phyloP scores from a whole-genome alignment of 176 grass and related monocot genomes.

The Carex littledalei region DNA sequence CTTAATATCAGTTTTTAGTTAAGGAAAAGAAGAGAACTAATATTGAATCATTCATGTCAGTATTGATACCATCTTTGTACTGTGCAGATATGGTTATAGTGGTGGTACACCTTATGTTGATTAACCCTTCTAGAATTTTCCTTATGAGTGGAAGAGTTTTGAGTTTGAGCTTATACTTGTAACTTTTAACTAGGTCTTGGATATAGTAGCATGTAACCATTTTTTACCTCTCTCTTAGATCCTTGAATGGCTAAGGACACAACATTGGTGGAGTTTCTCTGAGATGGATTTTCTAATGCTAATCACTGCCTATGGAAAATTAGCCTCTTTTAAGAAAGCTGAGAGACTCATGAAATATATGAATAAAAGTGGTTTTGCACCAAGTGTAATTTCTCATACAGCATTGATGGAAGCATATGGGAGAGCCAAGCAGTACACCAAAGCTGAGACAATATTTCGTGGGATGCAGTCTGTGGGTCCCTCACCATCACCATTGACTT shows the following conservation, averaged over 20 bases:
- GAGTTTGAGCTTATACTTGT: not conserved
- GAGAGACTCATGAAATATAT: conserved; percentile 78
- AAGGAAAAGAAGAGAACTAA: not conserved
- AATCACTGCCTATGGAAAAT: conserved; percentile 77
- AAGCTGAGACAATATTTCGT: conserved; percentile 73
- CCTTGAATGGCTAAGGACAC: conserved; percentile 88
- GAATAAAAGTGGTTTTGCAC: conserved; percentile 63
- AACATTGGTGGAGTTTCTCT: conserved; percentile 90
- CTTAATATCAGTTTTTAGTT: not conserved
- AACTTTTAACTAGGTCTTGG: not conserved
- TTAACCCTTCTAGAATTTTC: not conserved
- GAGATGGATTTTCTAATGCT: conserved; percentile 98
- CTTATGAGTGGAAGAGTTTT: not conserved
- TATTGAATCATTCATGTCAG: not conserved
- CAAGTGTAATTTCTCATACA: conserved; percentile 88
- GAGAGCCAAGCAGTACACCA: conserved; percentile 72
- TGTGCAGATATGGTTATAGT: too few relatives aligned
- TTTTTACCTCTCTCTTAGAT: conserved; percentile 44
- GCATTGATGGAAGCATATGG: conserved; percentile 91
- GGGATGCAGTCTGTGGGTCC: conserved; percentile 84
- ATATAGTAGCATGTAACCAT: not conserved
- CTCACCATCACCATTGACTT: conserved; percentile 80
- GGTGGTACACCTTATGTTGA: not conserved
- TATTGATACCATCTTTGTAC: not conserved
- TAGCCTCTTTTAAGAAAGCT: conserved; percentile 71